Evolutionary conservation across 1,284 basidiomycete species (phyloP), one percentile per base, ranked within the genome.

Genomic region (Anthracocystis walkeri): DNA sequence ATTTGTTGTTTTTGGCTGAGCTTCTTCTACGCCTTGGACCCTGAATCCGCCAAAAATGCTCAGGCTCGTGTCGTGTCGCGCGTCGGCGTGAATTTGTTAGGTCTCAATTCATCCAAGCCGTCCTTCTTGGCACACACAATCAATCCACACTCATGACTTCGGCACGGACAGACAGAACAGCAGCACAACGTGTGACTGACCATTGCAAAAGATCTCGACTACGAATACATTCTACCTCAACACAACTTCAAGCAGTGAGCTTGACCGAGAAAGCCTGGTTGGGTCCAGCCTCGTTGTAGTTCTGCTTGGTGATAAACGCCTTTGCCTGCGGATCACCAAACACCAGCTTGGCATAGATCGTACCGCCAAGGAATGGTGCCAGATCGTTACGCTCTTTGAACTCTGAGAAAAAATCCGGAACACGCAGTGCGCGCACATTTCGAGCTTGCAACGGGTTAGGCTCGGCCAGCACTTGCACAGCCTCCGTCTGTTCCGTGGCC

Each of bases 311-410:
- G 59, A 83, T 77, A 53, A 77, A 80, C 29, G 75, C 77, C 38
- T 78, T 73, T 14, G 76, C 82, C 21, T 75, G 71, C 20, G 79
- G 70, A 52, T 84, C 82, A 21, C 71, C 71, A 58, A 84, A 83
- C 38, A 81, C 75, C 35, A 83, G 68, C 76, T 84, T 85, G 52
- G 80, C 82, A 51, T 80, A 83, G 65, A 85, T 84, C 4, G 81
- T 84, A 11, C 72, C 82, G 23, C 83, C 83, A 1, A 85, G 69
- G 70, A 82, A 85, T 4, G 77, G 67, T 7, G 80, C 82, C 29
- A 85, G 58, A 38, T 85, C 82, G 20, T 72, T 78, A n/a, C 81
- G 65, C 7, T 83, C 83, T 67, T 85, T 85, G 65, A 81, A 85
- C 50, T 82, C 80, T 44, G 73, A 63, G 61, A 85, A 85, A 71